Percentiles rank a stretch among this genome's conserved stretches.
Evolutionary conservation across 768 basidiomycete species (phyloP).

Genomic region (Rhodotorula paludigena): DNA sequence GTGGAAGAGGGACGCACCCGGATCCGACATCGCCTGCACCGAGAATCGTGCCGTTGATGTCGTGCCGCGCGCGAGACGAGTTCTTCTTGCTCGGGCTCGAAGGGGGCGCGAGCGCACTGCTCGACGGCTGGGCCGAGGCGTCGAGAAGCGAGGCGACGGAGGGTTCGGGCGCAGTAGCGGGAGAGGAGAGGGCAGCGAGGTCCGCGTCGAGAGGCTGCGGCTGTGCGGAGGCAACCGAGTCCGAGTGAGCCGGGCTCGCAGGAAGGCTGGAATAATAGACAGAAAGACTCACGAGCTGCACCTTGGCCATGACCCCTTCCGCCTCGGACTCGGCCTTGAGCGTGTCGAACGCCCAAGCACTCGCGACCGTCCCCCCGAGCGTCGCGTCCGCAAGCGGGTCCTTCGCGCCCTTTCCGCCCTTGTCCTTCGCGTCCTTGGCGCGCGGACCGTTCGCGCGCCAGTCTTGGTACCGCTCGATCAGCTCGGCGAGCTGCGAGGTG

Average conservation of each 20-base stretch:
- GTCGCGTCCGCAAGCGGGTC: constrained; percentile 14
- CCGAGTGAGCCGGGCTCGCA: no score
- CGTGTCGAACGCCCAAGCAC: constrained; percentile 95
- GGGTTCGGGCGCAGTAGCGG: not conserved
- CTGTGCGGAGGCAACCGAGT: not conserved
- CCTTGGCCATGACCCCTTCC: constrained; percentile 6
- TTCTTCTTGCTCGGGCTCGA: constrained; percentile 25
- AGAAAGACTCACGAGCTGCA: not conserved
- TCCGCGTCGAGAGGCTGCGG: constrained; percentile 18
- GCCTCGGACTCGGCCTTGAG: constrained; percentile 52
- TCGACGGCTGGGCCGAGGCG: not conserved
- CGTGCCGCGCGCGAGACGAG: constrained; percentile 23
- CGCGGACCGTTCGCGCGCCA: constrained; percentile 55
- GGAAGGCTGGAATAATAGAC: no score
- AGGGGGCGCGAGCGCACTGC: not conserved
- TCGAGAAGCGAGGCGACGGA: constrained; percentile 28
- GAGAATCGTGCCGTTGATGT: constrained; percentile 41
- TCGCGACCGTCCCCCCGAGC: constrained; percentile 62
- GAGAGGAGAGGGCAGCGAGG: constrained; percentile 26
- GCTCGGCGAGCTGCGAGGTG: constrained; percentile 74
- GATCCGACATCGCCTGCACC: constrained; percentile 35
- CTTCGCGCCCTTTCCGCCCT: constrained; percentile 18
- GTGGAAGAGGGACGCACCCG: constrained; percentile 30
- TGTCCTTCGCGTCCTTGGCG: constrained; percentile 38
- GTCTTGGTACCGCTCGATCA: constrained; percentile 81